phyloP scores from a whole-genome alignment of 768 basidiomycete genomes.

The Sutorius australiensis region DNA sequence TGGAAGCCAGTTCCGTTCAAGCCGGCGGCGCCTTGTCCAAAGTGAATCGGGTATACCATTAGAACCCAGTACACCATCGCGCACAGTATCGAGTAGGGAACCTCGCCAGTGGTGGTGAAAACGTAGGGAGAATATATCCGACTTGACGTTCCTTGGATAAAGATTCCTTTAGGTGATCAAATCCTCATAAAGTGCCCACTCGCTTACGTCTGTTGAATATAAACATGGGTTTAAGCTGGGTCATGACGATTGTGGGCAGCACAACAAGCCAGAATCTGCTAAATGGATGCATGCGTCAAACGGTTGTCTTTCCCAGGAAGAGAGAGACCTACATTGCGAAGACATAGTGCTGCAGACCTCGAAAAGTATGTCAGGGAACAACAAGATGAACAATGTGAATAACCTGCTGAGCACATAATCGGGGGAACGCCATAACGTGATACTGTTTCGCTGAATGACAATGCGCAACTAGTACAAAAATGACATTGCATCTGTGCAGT shows the following conservation, averaged over 20 bases:
- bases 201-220: slow-evolving; percentile 58
- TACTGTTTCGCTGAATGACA: slow-evolving; percentile 63
- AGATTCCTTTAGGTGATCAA: slow-evolving; percentile 28
- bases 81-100: slow-evolving; percentile 72
- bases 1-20: slow-evolving; percentile 67
- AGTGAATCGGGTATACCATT: slow-evolving; percentile 69
- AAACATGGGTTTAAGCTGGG: slow-evolving; percentile 71
- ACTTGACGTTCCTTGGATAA: slow-evolving; percentile 64
- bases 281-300: not conserved
- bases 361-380: slow-evolving; percentile 69
- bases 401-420: slow-evolving; percentile 83
- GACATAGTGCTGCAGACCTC: slow-evolving; percentile 75
- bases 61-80: slow-evolving; percentile 71
- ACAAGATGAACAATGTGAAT: slow-evolving; percentile 68
- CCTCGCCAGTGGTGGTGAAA: slow-evolving; percentile 78
- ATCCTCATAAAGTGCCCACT: slow-evolving; percentile 22
- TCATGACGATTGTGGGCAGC: slow-evolving; percentile 72
- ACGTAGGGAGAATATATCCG: slow-evolving; percentile 84
- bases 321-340: slow-evolving; percentile 61
- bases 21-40: slow-evolving; percentile 60
- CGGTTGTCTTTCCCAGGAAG: not conserved
- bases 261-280: slow-evolving; percentile 63
- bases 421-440: slow-evolving; percentile 77
- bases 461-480: slow-evolving; percentile 70
- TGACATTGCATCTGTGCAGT: slow-evolving; percentile 59